Conservation (phyloP, 306 rosid species). For the Astragalus membranaceus region DNA sequence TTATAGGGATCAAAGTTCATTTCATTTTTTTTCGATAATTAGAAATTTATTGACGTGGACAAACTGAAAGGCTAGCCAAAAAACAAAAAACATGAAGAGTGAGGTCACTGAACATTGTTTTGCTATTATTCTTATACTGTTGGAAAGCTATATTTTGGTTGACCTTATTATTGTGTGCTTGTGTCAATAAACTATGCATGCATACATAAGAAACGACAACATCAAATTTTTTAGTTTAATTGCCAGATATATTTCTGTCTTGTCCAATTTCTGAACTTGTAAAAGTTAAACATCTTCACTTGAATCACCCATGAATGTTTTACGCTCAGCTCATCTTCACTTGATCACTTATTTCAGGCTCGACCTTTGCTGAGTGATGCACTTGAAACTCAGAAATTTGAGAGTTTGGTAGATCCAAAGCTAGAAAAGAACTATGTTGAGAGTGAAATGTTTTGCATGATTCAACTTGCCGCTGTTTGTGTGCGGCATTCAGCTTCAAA, state of each 20-base stretch:
- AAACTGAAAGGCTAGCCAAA: not conserved
- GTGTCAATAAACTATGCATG: constrained; percentile 7
- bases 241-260: not conserved
- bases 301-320: not conserved
- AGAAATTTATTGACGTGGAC: too few species aligned
- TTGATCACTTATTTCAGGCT: constrained; percentile 55
- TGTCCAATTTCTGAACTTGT: not conserved
- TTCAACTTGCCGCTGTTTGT: constrained; percentile 78
- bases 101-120: not conserved
- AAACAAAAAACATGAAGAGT: not conserved
- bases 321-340: not conserved
- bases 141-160: not conserved
- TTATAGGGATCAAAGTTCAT: not conserved
- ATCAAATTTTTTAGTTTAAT: not conserved
- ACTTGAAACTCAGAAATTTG: constrained; percentile 53
- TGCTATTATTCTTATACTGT: not conserved
- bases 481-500: constrained; percentile 71
- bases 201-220: not conserved
- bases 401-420: constrained; percentile 56
- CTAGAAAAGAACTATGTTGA: constrained; percentile 58
- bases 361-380: constrained; percentile 71
- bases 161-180: not conserved
- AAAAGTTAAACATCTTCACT: not conserved
- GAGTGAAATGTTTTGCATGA: constrained; percentile 65
- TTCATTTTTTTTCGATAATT: not conserved